These are phyloP conservation scores for Sphaerosporella brunnea DNA, from an alignment of 495 filamentous ascomycete species.

Conservation along the genomic window DNA sequence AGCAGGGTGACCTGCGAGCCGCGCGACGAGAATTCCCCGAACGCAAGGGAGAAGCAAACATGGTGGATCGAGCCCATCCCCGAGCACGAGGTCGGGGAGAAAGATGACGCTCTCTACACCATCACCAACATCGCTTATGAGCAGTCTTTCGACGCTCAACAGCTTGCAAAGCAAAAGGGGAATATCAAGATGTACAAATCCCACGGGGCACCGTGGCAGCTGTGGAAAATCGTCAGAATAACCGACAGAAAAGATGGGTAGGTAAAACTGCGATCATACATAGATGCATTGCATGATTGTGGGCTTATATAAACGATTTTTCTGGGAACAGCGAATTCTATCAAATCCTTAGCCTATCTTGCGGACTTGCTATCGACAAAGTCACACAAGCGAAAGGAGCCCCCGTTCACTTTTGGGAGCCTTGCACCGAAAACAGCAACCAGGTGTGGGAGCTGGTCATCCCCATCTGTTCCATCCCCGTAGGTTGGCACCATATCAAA, in stretches of 20 bases:
- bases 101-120: not conserved
- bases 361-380: no score
- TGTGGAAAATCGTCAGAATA: not conserved
- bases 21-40: not conserved
- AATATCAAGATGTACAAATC: not conserved
- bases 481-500: not conserved
- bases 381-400: no score
- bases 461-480: not conserved
- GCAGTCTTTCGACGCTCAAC: not conserved
- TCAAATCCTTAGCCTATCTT: no score
- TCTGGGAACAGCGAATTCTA: no score
- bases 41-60: not conserved
- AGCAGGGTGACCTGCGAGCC: not conserved
- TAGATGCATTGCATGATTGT: no score
- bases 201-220: not conserved
- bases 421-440: no score
- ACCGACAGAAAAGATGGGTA: not conserved
- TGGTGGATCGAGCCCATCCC: not conserved
- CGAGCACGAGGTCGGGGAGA: not conserved
- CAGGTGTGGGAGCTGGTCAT: not conserved
- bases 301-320: no score
- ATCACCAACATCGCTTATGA: not conserved
- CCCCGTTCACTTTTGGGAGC: no score
- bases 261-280: no score
- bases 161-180: not conserved